phyloP scores from a whole-genome alignment of 164 flowering plant species.

The Vitis amurensis region DNA sequence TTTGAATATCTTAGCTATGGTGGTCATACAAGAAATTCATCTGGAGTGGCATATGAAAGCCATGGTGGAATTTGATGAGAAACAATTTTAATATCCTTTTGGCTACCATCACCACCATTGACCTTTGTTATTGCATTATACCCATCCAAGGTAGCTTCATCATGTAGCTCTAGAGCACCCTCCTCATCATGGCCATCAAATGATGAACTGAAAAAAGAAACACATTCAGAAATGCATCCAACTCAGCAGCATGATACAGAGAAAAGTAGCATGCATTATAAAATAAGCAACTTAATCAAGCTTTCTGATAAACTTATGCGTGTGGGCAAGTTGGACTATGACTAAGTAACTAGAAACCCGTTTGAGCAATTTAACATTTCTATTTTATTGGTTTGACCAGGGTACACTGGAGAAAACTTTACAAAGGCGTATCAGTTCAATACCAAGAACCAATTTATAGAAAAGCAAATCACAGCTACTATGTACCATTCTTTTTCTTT shows the following conservation, averaged over 20 bases:
- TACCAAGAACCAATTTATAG: background rate
- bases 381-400: background rate
- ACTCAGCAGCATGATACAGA: background rate
- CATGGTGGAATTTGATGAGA: conserved; percentile 73
- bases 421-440: background rate
- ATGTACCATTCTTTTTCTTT: background rate
- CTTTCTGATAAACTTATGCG: background rate
- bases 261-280: background rate
- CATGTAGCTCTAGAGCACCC: conserved; percentile 44
- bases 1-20: background rate
- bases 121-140: conserved; percentile 28
- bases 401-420: background rate
- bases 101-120: conserved; percentile 57
- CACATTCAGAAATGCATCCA: background rate
- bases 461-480: conserved; percentile 1
- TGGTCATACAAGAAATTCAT: conserved; percentile 81
- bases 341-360: too few species aligned
- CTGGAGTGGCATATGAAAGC: conserved; percentile 86
- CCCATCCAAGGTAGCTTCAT: conserved; percentile 54
- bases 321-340: background rate
- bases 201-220: conserved; percentile 57
- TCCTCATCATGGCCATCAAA: conserved; percentile 89
- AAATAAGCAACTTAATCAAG: conserved; percentile 1
- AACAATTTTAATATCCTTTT: conserved; percentile 42
- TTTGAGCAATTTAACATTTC: background rate